These are phyloP conservation scores for Rhododendron williamsianum DNA, from an alignment of 148 eudicot genomes.

Conservation along the genomic window DNA sequence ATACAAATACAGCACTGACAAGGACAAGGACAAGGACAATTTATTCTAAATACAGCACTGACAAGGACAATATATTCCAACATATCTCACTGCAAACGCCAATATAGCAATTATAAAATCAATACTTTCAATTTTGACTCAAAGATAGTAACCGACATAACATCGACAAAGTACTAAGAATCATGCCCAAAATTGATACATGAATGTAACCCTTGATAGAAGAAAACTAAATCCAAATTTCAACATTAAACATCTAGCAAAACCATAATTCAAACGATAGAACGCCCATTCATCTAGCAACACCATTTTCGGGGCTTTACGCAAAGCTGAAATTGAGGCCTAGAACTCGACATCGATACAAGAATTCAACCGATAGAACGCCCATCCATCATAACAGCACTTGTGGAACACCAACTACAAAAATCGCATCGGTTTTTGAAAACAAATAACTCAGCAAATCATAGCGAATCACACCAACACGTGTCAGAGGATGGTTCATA, in stretches of 20 bases:
- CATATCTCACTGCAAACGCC: background rate
- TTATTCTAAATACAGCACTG: background rate
- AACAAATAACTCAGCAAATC: background rate
- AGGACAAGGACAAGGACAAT: background rate
- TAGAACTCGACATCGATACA: background rate
- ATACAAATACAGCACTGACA: background rate
- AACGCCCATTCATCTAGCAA: background rate
- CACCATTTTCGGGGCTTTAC: background rate
- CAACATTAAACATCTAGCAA: background rate
- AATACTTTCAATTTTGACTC: background rate
- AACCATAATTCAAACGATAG: background rate
- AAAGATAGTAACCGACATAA: background rate
- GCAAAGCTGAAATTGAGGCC: background rate
- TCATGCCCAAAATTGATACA: background rate
- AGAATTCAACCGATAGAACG: background rate
- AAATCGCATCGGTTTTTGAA: background rate
- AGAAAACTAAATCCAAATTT: background rate
- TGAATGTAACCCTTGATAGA: background rate
- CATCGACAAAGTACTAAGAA: background rate
- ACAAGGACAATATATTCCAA: background rate
- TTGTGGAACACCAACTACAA: background rate
- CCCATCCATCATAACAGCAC: background rate
- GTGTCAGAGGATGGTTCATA: background rate
- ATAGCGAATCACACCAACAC: background rate
- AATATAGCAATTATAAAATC: background rate